Conservation (phyloP, 352 stramenopile species). For the Phytophthora citricola region DNA sequence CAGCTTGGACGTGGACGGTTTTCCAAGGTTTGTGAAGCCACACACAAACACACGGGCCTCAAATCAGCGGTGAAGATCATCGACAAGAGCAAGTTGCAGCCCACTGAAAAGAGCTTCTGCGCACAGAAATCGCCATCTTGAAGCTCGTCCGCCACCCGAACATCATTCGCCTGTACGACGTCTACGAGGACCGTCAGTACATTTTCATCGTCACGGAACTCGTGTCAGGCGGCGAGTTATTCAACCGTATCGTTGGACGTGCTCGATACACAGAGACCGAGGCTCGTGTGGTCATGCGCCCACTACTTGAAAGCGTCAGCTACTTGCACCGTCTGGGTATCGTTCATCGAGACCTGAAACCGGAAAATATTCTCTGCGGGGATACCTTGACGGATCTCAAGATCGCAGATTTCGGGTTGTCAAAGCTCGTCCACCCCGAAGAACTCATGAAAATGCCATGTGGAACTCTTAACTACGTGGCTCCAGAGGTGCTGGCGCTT, state of each 20-base stretch:
- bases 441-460: constrained; percentile 95
- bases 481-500: constrained; percentile 90
- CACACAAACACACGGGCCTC: constrained; percentile 60
- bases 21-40: constrained; percentile 86
- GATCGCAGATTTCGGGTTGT: constrained; percentile 94
- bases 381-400: constrained; percentile 89
- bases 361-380: constrained; percentile 90
- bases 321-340: constrained; percentile 94
- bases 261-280: constrained; percentile 90
- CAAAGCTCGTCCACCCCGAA: constrained; percentile 91
- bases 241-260: constrained; percentile 95
- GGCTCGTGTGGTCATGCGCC: constrained; percentile 86
- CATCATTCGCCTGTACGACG: constrained; percentile 87
- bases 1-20: constrained; percentile 91
- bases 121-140: constrained; percentile 94
- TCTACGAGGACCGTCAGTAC: constrained; percentile 93
- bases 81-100: constrained; percentile 90
- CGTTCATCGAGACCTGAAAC: constrained; percentile 90
- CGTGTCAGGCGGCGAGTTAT: constrained; percentile 95
- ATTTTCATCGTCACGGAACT: constrained; percentile 99
- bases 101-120: constrained; percentile 89
- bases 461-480: constrained; percentile 94
- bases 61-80: constrained; percentile 94
- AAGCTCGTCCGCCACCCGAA: constrained; percentile 92
- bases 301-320: constrained; percentile 89